Conservation (phyloP, 306 rosid genomes). For the Ziziphus jujuba region DNA sequence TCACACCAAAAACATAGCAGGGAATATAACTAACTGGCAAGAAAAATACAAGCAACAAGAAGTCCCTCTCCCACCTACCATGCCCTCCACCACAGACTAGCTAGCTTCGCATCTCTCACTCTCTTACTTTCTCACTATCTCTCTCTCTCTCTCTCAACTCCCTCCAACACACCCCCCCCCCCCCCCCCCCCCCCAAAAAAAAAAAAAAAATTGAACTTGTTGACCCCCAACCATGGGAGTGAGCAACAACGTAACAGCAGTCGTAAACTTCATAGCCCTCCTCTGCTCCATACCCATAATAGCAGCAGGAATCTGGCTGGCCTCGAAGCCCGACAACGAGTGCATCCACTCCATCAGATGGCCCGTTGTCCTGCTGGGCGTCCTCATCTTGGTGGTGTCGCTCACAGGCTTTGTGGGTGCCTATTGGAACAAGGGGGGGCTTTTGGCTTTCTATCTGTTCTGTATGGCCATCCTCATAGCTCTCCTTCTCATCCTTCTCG, state of each 20-base stretch:
- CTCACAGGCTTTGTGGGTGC: constrained; percentile 87
- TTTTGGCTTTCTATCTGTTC: constrained; percentile 77
- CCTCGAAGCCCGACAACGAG: constrained; percentile 78
- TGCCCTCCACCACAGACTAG: too few species aligned
- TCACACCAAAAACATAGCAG: neutral
- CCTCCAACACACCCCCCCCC: too few species aligned
- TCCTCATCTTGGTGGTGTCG: constrained; percentile 63
- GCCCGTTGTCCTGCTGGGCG: constrained; percentile 72
- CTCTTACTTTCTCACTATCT: constrained; percentile 3
- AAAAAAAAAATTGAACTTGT: too few species aligned
- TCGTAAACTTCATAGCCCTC: constrained; percentile 65
- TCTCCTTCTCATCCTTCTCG: constrained; percentile 58
- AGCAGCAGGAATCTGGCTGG: constrained; percentile 87
- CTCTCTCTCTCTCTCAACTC: neutral
- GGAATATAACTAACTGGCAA: too few species aligned
- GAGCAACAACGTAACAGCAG: constrained; percentile 82
- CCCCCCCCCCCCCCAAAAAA: too few species aligned
- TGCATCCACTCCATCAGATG: constrained; percentile 74
- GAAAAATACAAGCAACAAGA: neutral
- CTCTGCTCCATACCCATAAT: constrained; percentile 73
- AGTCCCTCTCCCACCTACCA: neutral
- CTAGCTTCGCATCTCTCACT: neutral
- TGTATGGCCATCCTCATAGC: constrained; percentile 74
- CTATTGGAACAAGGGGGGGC: constrained; percentile 68
- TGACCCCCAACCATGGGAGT: constrained; percentile 50